Conservation (phyloP, 345 rosid species). For the Dimocarpus longan region DNA sequence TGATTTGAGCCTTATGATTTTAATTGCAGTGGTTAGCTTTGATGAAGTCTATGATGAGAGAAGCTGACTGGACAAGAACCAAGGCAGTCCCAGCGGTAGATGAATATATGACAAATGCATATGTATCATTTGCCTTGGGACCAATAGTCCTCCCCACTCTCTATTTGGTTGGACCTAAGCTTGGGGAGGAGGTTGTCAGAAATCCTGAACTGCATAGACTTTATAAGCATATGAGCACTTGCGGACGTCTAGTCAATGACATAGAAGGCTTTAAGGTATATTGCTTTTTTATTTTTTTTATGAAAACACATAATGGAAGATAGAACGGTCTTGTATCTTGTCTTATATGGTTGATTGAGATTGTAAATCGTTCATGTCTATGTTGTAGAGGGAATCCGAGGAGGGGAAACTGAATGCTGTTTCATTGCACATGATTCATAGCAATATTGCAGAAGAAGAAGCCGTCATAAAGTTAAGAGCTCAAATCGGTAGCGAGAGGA, state of each 20-base stretch:
- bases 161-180: constrained; percentile 72
- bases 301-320: not conserved
- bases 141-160: constrained; percentile 81
- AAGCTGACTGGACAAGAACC: constrained; percentile 59
- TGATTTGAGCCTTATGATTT: constrained; percentile 12
- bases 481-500: constrained; percentile 36
- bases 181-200: constrained; percentile 46
- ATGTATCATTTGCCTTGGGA: constrained; percentile 76
- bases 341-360: not conserved
- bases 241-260: constrained; percentile 89
- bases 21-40: constrained; percentile 79
- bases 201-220: constrained; percentile 46
- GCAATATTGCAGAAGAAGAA: constrained; percentile 42
- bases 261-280: constrained; percentile 65
- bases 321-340: not conserved
- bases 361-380: not conserved
- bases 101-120: constrained; percentile 71
- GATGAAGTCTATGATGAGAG: constrained; percentile 65
- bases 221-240: constrained; percentile 62
- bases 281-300: not conserved
- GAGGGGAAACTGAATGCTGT: constrained; percentile 80
- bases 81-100: constrained; percentile 60
- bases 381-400: constrained; percentile 62
- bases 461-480: constrained; percentile 37
- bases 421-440: constrained; percentile 53